phyloP scores from a whole-genome alignment of 306 rosid genomes.

The Trichosanthes cucumerina region DNA sequence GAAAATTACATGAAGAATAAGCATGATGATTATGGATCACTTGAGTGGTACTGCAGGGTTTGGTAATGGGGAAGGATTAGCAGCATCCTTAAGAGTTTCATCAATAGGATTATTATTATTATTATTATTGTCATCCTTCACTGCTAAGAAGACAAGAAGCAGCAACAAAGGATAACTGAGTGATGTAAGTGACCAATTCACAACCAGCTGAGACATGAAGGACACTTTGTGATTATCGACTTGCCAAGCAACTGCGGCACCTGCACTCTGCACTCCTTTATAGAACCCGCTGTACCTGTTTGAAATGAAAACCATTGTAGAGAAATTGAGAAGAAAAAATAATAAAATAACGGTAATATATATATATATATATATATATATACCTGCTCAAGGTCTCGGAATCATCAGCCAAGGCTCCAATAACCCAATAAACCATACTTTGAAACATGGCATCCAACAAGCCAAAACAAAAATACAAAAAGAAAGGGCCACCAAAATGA shows the following conservation, averaged over 20 bases:
- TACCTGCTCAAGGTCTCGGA: slow-evolving; percentile 94
- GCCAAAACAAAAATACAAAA: slow-evolving; percentile 67
- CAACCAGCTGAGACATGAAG: slow-evolving; percentile 41
- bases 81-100: slow-evolving; percentile 19
- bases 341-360: too few species aligned
- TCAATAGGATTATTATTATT: slow-evolving; percentile 16
- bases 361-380: too few species aligned
- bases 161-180: background rate
- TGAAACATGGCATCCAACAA: slow-evolving; percentile 91
- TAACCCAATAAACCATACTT: slow-evolving; percentile 76
- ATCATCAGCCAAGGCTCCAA: slow-evolving; percentile 78
- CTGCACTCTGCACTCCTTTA: slow-evolving; percentile 93
- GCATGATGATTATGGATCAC: background rate
- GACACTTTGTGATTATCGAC: slow-evolving; percentile 47
- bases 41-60: slow-evolving; percentile 3
- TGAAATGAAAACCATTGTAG: too few species aligned
- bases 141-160: slow-evolving; percentile 39
- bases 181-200: slow-evolving; percentile 55
- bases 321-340: too few species aligned
- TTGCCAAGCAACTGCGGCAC: slow-evolving; percentile 98
- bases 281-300: slow-evolving; percentile 82
- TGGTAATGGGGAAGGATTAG: slow-evolving; percentile 8
- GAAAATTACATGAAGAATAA: too few species aligned
- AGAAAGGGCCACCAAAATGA: slow-evolving; percentile 65
- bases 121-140: slow-evolving; percentile 33